Conservation (phyloP, 176 grass and related monocot species). For the Luzula sylvatica region DNA sequence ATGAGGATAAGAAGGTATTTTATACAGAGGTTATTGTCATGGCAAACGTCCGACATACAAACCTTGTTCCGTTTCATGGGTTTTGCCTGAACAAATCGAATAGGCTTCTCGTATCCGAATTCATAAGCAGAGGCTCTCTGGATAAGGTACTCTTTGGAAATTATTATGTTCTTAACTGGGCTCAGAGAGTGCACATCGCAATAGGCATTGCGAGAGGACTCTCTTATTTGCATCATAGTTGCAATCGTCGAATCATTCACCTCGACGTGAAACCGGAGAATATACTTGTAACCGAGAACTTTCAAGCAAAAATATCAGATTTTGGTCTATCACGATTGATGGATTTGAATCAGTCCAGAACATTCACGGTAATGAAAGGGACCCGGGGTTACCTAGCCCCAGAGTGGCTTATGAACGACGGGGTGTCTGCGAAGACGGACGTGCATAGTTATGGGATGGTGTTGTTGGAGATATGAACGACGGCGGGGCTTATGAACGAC, state of each 20-base stretch:
- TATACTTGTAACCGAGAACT: constrained; percentile 28
- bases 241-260: constrained; percentile 51
- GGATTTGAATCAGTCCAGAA: not conserved
- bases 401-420: not conserved
- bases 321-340: constrained; percentile 27
- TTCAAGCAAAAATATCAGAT: constrained; percentile 36
- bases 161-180: constrained; percentile 19
- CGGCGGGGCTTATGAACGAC: not conserved
- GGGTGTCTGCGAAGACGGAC: not conserved
- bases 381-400: constrained; percentile 1
- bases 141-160: constrained; percentile 30
- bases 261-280: constrained; percentile 73
- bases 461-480: not conserved
- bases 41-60: constrained; percentile 31
- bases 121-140: constrained; percentile 53
- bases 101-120: constrained; percentile 49
- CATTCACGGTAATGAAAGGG: not conserved
- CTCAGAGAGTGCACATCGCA: constrained; percentile 23
- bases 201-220: constrained; percentile 29
- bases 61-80: constrained; percentile 36
- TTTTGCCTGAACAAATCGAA: constrained; percentile 21
- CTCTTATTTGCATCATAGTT: constrained; percentile 39
- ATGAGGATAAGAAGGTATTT: constrained; percentile 46
- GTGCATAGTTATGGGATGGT: constrained; percentile 12
- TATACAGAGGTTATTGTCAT: constrained; percentile 30